Percentiles rank a stretch among this genome's conserved stretches.
phyloP scores from a whole-genome alignment of 805 yeast species.

The Metschnikowia continentalis region DNA sequence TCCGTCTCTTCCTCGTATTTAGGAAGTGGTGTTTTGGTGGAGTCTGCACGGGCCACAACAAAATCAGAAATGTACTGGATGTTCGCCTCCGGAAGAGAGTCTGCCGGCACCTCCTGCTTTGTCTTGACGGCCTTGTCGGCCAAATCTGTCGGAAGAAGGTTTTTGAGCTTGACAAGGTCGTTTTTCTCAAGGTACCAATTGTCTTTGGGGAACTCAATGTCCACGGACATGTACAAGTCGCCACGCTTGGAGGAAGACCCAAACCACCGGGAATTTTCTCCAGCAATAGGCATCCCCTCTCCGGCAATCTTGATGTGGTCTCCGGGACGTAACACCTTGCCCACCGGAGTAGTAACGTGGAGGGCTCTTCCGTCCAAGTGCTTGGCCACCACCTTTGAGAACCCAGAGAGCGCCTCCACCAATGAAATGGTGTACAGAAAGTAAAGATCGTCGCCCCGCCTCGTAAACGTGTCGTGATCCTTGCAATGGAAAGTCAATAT shows the following conservation, averaged over 20 bases:
- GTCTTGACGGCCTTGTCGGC: slow-evolving; percentile 16
- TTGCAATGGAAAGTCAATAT: slow-evolving; percentile 55
- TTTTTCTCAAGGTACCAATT: slow-evolving; percentile 77
- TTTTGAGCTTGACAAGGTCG: slow-evolving; percentile 53
- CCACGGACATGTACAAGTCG: slow-evolving; percentile 64
- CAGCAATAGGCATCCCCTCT: slow-evolving; percentile 80
- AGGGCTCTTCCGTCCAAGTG: slow-evolving; percentile 80
- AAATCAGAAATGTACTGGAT: slow-evolving; percentile 36
- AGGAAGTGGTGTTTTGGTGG: slow-evolving; percentile 23
- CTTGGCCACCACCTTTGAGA: slow-evolving; percentile 56
- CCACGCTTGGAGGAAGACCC: slow-evolving; percentile 43
- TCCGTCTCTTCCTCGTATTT: slow-evolving; percentile 20
- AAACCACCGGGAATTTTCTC: slow-evolving; percentile 18
- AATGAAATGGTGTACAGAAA: slow-evolving; percentile 59
- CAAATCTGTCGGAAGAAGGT: slow-evolving; percentile 48
- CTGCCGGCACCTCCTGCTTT: slow-evolving; percentile 23
- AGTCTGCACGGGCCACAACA: slow-evolving; percentile 20
- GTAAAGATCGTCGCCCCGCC: slow-evolving; percentile 63
- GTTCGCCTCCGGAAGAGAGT: slow-evolving; percentile 33
- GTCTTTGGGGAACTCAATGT: slow-evolving; percentile 78
- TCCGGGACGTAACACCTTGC: slow-evolving; percentile 78
- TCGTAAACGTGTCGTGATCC: slow-evolving; percentile 45
- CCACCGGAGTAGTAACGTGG: slow-evolving; percentile 60
- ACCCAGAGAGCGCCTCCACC: slow-evolving; percentile 83
- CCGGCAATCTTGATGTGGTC: slow-evolving; percentile 57